Evolutionary conservation across 176 grass and related monocot species (phyloP).

Genomic region (Zoysia pacifica): DNA sequence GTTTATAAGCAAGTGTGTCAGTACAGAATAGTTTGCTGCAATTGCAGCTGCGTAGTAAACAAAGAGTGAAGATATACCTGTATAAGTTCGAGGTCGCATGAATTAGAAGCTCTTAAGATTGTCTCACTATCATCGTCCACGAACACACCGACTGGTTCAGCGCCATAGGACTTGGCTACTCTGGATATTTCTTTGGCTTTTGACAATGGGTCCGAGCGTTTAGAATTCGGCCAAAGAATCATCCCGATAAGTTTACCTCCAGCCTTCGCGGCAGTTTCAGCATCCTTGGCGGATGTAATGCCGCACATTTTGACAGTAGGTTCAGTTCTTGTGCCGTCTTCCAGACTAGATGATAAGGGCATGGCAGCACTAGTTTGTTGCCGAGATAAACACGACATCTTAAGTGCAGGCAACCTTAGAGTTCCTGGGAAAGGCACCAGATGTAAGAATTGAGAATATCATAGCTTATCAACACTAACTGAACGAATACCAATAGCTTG

Average conservation of each 20-base stretch:
- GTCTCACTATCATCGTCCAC: constrained; percentile 72
- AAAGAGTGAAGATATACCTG: constrained; percentile 43
- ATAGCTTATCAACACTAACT: not conserved
- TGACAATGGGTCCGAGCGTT: constrained; percentile 58
- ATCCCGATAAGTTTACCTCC: constrained; percentile 83
- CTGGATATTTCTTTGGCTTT: constrained; percentile 65
- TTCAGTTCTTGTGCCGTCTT: constrained; percentile 33
- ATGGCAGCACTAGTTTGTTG: constrained; percentile 5
- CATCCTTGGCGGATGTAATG: constrained; percentile 73
- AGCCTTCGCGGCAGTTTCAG: constrained; percentile 60
- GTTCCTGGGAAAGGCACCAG: not conserved
- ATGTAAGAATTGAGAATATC: not conserved
- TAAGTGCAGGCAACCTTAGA: not conserved
- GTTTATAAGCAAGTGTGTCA: constrained; percentile 12
- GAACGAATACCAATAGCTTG: not conserved
- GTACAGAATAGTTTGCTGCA: not conserved
- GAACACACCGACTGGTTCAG: constrained; percentile 81
- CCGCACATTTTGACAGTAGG: constrained; percentile 86
- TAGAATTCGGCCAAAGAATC: constrained; percentile 85
- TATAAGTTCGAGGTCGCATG: constrained; percentile 59
- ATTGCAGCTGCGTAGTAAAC: not conserved
- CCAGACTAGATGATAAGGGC: not conserved
- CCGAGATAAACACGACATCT: not conserved
- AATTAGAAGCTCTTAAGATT: constrained; percentile 58
- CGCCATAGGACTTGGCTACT: constrained; percentile 58